phyloP scores from a whole-genome alignment of 169 alveolate species.

The Plasmodium billcollinsi region DNA sequence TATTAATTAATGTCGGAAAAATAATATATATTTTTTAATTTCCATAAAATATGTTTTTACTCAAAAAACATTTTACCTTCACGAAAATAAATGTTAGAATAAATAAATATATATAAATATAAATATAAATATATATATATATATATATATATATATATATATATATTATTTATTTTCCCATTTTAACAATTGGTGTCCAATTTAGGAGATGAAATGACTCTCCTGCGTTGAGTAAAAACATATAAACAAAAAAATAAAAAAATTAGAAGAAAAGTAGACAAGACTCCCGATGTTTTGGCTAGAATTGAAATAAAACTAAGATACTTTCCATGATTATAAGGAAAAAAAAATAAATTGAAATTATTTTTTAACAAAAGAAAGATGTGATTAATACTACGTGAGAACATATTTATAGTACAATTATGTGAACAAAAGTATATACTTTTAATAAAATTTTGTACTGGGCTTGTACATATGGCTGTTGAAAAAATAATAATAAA shows the following conservation, averaged over 20 bases:
- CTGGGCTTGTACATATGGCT: constrained; percentile 60
- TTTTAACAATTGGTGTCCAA: constrained; percentile 5
- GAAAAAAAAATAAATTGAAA: constrained; percentile 57
- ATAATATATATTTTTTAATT: too few relatives aligned
- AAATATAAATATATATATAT: too few relatives aligned
- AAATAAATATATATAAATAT: too few relatives aligned
- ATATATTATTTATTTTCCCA: too few relatives aligned
- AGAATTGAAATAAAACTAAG: constrained; percentile 38
- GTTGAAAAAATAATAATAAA: constrained; percentile 63
- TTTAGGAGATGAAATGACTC: constrained; percentile 67
- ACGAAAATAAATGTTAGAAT: too few relatives aligned
- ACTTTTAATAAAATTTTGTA: constrained; percentile 44
- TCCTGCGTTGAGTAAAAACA: constrained; percentile 42
- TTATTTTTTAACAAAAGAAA: constrained; percentile 32
- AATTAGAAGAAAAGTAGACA: constrained; percentile 40
- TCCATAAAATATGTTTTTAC: too few relatives aligned
- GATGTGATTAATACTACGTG: constrained; percentile 33
- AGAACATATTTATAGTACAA: constrained; percentile 14
- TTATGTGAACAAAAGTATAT: constrained; percentile 51
- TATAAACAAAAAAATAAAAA: constrained; percentile 59
- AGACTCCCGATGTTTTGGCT: constrained; percentile 57
- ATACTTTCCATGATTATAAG: constrained; percentile 35
- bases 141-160: too few relatives aligned
- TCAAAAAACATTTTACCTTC: too few relatives aligned
- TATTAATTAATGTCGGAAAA: too few relatives aligned